Base-by-base conservation (phyloP, 306 rosid genomes). In the Begonia fuchsioides region DNA sequence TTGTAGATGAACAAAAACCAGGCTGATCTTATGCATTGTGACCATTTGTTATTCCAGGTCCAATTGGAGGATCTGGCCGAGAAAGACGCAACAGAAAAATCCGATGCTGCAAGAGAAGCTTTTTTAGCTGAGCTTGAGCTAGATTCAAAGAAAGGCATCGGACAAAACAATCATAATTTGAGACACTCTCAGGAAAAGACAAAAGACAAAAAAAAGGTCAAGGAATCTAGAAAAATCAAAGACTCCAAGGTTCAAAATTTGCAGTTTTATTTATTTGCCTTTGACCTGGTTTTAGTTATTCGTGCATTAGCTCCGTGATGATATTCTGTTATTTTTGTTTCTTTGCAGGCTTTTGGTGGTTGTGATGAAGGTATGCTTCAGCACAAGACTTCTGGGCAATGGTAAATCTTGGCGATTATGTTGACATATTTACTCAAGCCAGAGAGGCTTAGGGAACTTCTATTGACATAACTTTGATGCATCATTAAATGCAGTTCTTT, bases 31-130 rank as follows among this genome's bases (percentile, higher is more conserved):
- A 20, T 6, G 32, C 32, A 20, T 20, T 40, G n/a, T 40, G 11
- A 40, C 11, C 44, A 47, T 46, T 49, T 13, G 3, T 50, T 38
- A 46, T 65, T 66, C 55, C 66, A 92, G 98, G 69, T 81, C 43
- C 75, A 66, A 52, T 75, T 85, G 77, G 98, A 85, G 70, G 94
- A 79, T 61, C 75, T 92, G 68, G 96, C 98, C 40, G 94, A 92
- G 82, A 82, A 82, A 69, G 85, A 92, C 70, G 98, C 93, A 52
- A 79, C 77, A 11, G 84, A 86, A 70, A 86, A 77, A 72, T 92
- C 98, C 16, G 98, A 92, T 69, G 98, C 94, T 44, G 86, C 83
- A 13, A 70, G 98, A 53, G 96, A 92, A 68, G 96, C 96, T 38
- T 72, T 92, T 68, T 74, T 92, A 74, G 98, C 96, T 1, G 98